These are phyloP conservation scores for Schwanniomyces sp. DNA, from an alignment of 805 yeast genomes.

Conservation along the genomic window DNA sequence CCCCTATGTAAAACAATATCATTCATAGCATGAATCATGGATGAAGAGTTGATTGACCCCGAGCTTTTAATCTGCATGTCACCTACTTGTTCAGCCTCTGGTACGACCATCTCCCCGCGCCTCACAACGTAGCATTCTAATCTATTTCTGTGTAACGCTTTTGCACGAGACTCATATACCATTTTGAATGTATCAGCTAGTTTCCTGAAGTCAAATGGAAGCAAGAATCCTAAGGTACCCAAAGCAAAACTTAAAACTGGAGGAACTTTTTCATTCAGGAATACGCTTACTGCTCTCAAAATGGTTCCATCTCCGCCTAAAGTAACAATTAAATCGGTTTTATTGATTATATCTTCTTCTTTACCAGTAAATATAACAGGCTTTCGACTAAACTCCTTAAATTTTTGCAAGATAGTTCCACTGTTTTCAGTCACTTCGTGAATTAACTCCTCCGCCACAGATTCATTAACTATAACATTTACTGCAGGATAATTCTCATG, in stretches of 20 bases:
- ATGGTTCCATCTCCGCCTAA: constrained; percentile 98
- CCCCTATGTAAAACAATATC: constrained; percentile 90
- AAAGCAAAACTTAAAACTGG: constrained; percentile 86
- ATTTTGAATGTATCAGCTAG: constrained; percentile 58
- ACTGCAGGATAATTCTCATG: constrained; percentile 64
- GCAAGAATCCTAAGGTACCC: constrained; percentile 86
- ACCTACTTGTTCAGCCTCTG: constrained; percentile 2
- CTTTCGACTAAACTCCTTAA: constrained; percentile 22
- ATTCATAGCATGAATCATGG: constrained; percentile 80
- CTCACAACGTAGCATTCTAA: constrained; percentile 68
- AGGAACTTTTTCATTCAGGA: constrained; percentile 73
- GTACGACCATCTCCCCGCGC: constrained; percentile 5
- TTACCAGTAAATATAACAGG: constrained; percentile 56
- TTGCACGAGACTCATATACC: constrained; percentile 68
- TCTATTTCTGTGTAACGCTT: constrained; percentile 74
- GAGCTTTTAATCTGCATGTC: neutral
- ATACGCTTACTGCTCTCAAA: constrained; percentile 76
- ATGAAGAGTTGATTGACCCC: constrained; percentile 7
- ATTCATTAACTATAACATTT: constrained; percentile 75
- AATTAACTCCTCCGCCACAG: constrained; percentile 70
- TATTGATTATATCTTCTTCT: constrained; percentile 53
- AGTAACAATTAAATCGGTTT: constrained; percentile 79
- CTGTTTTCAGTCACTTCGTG: constrained; percentile 19
- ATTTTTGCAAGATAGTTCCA: constrained; percentile 6
- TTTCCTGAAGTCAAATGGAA: constrained; percentile 79